These are phyloP conservation scores for Lunularia cruciata DNA, from an alignment of 225 moss, liverwort and hornwort species.

Conservation along the genomic window DNA sequence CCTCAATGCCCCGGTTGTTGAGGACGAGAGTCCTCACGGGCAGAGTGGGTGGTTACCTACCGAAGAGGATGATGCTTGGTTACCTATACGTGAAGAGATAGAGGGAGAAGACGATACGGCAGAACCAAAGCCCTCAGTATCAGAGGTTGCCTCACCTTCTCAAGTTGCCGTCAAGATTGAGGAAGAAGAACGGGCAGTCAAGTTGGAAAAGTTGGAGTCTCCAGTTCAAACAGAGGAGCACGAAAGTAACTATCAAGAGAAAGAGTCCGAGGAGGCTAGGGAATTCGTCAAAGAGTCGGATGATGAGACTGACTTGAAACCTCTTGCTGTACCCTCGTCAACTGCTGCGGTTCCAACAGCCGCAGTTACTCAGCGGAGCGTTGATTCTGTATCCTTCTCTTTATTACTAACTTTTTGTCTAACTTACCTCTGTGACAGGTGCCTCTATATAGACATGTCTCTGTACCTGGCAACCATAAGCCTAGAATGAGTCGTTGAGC, in stretches of 20 bases:
- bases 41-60: constrained; percentile 68
- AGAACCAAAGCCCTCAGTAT: constrained; percentile 30
- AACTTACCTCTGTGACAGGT: no score
- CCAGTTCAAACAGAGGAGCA: constrained; percentile 29
- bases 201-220: constrained; percentile 42
- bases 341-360: constrained; percentile 47
- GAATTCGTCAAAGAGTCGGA: constrained; percentile 15
- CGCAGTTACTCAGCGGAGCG: constrained; percentile 56
- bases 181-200: constrained; percentile 33
- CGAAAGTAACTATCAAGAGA: constrained; percentile 18
- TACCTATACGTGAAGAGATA: constrained; percentile 52
- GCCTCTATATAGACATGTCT: no score
- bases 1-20: constrained; percentile 89
- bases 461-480: no score
- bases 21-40: constrained; percentile 74
- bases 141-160: constrained; percentile 15
- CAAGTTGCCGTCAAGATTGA: constrained; percentile 16
- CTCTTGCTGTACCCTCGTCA: constrained; percentile 10
- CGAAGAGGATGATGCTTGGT: constrained; percentile 60
- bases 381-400: constrained; percentile 78
- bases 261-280: constrained; percentile 30
- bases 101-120: constrained; percentile 53
- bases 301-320: constrained; percentile 30
- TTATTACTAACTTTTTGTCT: no score
- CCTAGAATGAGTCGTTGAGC: no score